Evolutionary conservation across 2,329 filamentous ascomycete species (phyloP).

Genomic region (Botryotinia calthae): DNA sequence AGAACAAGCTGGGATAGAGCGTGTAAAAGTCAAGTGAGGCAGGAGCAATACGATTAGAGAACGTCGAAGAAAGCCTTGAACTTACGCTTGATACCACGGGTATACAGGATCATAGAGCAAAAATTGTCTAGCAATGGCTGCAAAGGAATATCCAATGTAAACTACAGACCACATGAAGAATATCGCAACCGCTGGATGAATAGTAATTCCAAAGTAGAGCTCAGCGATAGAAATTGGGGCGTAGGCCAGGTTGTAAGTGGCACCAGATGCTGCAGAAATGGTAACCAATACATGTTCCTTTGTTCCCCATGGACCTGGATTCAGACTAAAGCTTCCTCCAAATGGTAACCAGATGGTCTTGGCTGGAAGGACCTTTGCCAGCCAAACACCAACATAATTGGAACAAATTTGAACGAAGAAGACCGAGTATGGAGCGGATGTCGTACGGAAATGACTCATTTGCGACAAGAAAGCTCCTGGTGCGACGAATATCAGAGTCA

Average conservation of each 20-base stretch:
- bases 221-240: slow-evolving; percentile 54
- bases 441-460: slow-evolving; percentile 56
- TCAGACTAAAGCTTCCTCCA: slow-evolving; percentile 42
- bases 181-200: slow-evolving; percentile 53
- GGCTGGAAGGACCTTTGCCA: slow-evolving; percentile 46
- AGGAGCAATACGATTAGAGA: background rate
- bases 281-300: slow-evolving; percentile 38
- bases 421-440: slow-evolving; percentile 52
- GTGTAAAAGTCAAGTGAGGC: background rate
- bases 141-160: slow-evolving; percentile 58
- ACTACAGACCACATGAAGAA: slow-evolving; percentile 61
- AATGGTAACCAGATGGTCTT: slow-evolving; percentile 46
- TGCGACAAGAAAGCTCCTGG: slow-evolving; percentile 57
- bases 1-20: background rate
- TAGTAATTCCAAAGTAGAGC: slow-evolving; percentile 53
- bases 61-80: background rate
- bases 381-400: slow-evolving; percentile 46
- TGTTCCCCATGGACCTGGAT: slow-evolving; percentile 36
- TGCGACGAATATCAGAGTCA: slow-evolving; percentile 53
- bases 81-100: slow-evolving; percentile 44
- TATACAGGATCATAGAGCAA: slow-evolving; percentile 58
- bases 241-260: slow-evolving; percentile 51
- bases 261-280: slow-evolving; percentile 52
- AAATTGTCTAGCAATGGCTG: slow-evolving; percentile 55
- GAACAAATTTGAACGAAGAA: slow-evolving; percentile 58